Evolutionary conservation across 371 early-diverging fungal species (phyloP), one percentile per base, ranked within the genome.

Genomic region (Mortierella sp.): DNA sequence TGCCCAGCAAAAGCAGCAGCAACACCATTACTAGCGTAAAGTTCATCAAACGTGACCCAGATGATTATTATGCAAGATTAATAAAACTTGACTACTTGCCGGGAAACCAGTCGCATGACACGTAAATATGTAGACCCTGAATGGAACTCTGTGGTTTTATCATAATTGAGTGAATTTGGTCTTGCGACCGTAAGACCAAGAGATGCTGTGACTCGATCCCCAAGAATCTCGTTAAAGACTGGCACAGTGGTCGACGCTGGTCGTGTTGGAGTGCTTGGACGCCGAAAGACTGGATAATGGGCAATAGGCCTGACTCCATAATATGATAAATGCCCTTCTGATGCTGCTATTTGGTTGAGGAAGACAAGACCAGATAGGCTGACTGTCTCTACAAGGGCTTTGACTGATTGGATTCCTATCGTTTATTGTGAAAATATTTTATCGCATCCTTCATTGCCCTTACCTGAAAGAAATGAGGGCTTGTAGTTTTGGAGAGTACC

Each of bases 211-310:
- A 32, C 41, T 32, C 53, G 43, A 21, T 36, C 63, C 11, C 36
- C 68, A 11, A 11, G 41, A 8, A n/a, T 73, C 13, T 58, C 74
- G 9, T 15, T 68, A 13, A 22, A 40, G 13, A 43, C 62, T 19
- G 74, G 68, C 16, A 5, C n/a, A n/a, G 22, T 63, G 41, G 63
- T 16, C 9, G 15, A 58, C 62, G 36, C 9, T 67, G 55, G 63
- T 48, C 33, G 36, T n/a, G 19, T n/a, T 73, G 21, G 67, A 61
- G 40, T 40, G 55, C 22, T 22, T 73, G 58, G 74, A 73, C 32
- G 58, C 68, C 19, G 41, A 55, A 0, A n/a, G 58, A 15, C 32
- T 73, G 40, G 24, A 68, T 68, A 63, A 24, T 47, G 1, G 32
- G 3, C 36, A 15, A 63, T 45, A 68, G 74, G 74, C 74, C 74